Conservation (phyloP, 352 stramenopile genomes). For the Sclerospora graminicola region DNA sequence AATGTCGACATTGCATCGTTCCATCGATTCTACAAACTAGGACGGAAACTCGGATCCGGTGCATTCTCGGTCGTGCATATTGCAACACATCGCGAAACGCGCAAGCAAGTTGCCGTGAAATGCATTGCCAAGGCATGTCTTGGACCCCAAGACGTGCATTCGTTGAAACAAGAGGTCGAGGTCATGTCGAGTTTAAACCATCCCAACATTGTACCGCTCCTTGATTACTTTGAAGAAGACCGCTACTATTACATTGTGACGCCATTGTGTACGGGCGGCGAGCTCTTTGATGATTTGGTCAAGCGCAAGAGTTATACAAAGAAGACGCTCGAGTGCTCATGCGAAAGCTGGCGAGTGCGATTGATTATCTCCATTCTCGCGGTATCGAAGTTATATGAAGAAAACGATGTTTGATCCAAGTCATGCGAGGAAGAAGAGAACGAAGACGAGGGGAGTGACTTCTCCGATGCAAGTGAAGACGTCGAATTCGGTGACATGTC, state of each 20-base stretch:
- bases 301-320: conserved; percentile 92
- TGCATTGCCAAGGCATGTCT: conserved; percentile 57
- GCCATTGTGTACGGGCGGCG: conserved; percentile 70
- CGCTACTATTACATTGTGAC: conserved; percentile 79
- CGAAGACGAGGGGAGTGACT: no score
- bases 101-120: conserved; percentile 76
- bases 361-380: conserved; percentile 88
- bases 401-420: no score
- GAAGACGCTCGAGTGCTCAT: conserved; percentile 89
- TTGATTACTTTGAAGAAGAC: conserved; percentile 67
- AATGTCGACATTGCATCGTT: conserved; percentile 35
- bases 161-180: conserved; percentile 59
- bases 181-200: conserved; percentile 66
- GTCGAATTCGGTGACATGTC: no score
- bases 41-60: conserved; percentile 75
- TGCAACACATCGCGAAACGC: conserved; percentile 56
- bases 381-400: no score
- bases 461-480: no score
- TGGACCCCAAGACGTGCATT: conserved; percentile 33
- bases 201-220: conserved; percentile 58
- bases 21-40: conserved; percentile 71
- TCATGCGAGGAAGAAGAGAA: no score
- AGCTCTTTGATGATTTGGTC: conserved; percentile 94
- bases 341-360: conserved; percentile 82
- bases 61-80: conserved; percentile 86